Percentiles rank a stretch among this genome's conserved stretches.
Conservation (phyloP, 2,329 filamentous ascomycete species). For the Exophiala phaeomuriformis region DNA sequence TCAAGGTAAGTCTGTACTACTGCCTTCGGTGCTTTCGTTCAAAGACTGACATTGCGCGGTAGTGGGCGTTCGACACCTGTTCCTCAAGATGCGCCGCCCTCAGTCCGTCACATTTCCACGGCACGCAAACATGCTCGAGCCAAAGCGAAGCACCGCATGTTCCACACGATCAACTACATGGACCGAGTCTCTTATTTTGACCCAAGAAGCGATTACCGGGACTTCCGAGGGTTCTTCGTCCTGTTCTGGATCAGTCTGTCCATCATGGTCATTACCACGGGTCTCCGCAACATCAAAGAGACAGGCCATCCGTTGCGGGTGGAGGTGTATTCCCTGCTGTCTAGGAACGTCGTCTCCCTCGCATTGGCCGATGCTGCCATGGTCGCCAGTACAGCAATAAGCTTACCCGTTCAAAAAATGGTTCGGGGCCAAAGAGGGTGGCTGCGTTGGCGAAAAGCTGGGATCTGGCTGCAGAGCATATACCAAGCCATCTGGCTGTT, state of each 20-base stretch:
- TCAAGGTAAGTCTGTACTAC: constrained; percentile 31
- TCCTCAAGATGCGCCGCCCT: constrained; percentile 85
- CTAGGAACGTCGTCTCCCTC: constrained; percentile 80
- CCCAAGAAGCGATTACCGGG: constrained; percentile 78
- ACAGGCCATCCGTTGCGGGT: constrained; percentile 80
- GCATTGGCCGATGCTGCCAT: constrained; percentile 77
- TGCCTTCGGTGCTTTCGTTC: background rate
- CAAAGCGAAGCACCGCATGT: constrained; percentile 73
- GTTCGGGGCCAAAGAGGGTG: constrained; percentile 51
- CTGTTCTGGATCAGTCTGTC: constrained; percentile 96
- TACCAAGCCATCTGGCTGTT: constrained; percentile 73
- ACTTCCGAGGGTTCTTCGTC: constrained; percentile 96
- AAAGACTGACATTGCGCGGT: constrained; percentile 6
- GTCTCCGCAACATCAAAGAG: constrained; percentile 86
- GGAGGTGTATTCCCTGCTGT: constrained; percentile 81
- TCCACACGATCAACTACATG: constrained; percentile 87
- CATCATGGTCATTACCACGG: constrained; percentile 95
- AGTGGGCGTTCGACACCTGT: constrained; percentile 80
- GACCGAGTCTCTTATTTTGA: constrained; percentile 93
- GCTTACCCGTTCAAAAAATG: constrained; percentile 64
- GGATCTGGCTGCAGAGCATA: constrained; percentile 74
- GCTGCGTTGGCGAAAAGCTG: constrained; percentile 66
- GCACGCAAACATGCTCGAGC: constrained; percentile 77
- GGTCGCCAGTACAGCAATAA: constrained; percentile 66
- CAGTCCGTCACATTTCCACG: constrained; percentile 74